Evolutionary conservation across 192 early-diverging fungal species (phyloP).

Genomic region (Entomortierella beljakovae): DNA sequence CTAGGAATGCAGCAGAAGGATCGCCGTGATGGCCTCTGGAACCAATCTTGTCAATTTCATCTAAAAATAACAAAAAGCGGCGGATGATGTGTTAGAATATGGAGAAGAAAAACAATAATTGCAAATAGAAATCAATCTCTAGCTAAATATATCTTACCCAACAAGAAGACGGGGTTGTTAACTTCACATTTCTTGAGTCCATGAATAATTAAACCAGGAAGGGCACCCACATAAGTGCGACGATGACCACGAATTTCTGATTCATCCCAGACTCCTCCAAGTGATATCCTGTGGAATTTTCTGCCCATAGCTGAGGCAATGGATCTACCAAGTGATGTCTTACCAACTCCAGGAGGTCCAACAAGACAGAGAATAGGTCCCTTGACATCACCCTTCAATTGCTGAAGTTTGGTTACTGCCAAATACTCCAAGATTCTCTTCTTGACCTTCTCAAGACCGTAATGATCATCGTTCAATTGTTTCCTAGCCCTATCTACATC

Average conservation of each 20-base stretch:
- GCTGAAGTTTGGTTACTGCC: constrained; percentile 79
- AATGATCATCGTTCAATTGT: constrained; percentile 85
- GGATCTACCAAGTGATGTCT: constrained; percentile 85
- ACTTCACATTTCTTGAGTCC: constrained; percentile 74
- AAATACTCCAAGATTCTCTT: constrained; percentile 86
- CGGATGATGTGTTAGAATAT: neutral
- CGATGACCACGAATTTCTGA: constrained; percentile 91
- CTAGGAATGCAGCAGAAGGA: constrained; percentile 84
- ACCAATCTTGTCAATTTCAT: constrained; percentile 89
- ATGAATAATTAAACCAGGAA: constrained; percentile 85
- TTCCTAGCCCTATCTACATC: constrained; percentile 74
- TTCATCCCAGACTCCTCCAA: constrained; percentile 90
- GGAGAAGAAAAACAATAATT: neutral
- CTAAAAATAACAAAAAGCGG: constrained; percentile 36
- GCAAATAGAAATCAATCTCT: neutral
- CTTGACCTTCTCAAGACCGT: constrained; percentile 85
- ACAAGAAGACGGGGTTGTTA: constrained; percentile 83
- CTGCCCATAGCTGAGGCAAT: constrained; percentile 82
- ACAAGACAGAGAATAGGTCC: constrained; percentile 84
- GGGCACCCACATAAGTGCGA: constrained; percentile 87
- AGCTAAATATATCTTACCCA: constrained; percentile 58
- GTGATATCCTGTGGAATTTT: constrained; percentile 84
- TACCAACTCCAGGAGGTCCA: constrained; percentile 78
- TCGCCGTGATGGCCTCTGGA: constrained; percentile 75
- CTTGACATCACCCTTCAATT: constrained; percentile 72